Evolutionary conservation across 2,329 filamentous ascomycete species (phyloP), one percentile per base, ranked within the genome.

Genomic region (Bipolaris cookei): DNA sequence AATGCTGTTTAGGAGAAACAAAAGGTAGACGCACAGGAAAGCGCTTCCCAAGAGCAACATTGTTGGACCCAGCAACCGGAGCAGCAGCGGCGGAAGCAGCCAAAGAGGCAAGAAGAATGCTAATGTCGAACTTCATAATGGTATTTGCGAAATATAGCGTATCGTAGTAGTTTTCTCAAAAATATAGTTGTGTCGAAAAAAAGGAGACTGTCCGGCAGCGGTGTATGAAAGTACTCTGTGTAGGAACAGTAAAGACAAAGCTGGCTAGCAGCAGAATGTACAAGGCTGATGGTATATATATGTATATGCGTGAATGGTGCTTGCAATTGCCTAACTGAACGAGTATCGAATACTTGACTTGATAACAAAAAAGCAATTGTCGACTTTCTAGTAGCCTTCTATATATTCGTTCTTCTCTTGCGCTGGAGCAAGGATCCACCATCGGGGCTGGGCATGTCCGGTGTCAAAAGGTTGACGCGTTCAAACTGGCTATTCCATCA

Each of bases 121-220:
- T 63, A n/a, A 63, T 56, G 32, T 68, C 64, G 59, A 72, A 69
- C 58, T 68, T 71, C 71, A 74, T 74, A 4, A 53, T 70, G 60
- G 35, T 37, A 6, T 18, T 16, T 48, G 6, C 38, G 18, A 51
- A 38, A 48, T 46, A 20, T 20, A 49, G 45, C 34, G 37, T 16
- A n/a, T 28, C 11, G 13, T 42, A 13, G 10, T 42, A 8, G 1
- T 2, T 23, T 20, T 45, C 10, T 30, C 13, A 28, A 42, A 41
- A 41, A 49, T n/a, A 47, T 43, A 46, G 7, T n/a, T 10, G n/a
- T 34, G 10, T 30, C 10, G 10, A 30, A 30, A 46, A 14, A 18
- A 45, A 66, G n/a, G 20, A 39, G 42, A 54, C 71, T 71, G 71
- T 54, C 51, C 71, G 59, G 70, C 71, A 74, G 70, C 63, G 39